These are phyloP conservation scores for Extremus antarcticus DNA, from an alignment of 495 filamentous ascomycete genomes.

Conservation along the genomic window DNA sequence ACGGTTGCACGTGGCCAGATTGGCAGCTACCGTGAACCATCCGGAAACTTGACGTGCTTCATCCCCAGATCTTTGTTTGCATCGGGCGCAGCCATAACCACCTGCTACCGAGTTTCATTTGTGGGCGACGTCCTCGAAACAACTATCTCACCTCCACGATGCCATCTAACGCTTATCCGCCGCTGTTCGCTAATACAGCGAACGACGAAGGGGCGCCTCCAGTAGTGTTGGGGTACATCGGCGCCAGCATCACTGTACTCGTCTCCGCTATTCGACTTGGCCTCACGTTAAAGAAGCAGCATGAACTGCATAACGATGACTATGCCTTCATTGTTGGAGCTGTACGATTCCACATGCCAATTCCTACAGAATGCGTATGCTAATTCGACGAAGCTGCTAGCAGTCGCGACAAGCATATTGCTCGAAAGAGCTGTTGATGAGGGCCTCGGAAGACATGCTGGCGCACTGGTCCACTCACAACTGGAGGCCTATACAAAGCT, in stretches of 20 bases:
- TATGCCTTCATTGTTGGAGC: neutral
- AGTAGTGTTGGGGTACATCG: neutral
- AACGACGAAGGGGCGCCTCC: neutral
- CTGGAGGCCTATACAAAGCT: neutral
- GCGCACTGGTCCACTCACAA: neutral
- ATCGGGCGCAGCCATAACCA: too few relatives aligned
- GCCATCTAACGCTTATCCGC: conserved; percentile 1
- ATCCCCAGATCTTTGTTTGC: too few relatives aligned
- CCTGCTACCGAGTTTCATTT: too few relatives aligned
- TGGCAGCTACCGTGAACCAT: too few relatives aligned
- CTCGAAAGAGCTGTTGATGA: conserved; percentile 4
- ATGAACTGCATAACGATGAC: conserved; percentile 1
- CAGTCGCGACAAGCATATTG: neutral
- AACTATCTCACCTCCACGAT: neutral
- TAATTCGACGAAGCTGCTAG: neutral
- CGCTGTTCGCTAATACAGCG: neutral
- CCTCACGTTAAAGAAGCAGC: conserved; percentile 2
- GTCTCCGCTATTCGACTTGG: neutral
- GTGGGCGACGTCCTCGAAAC: too few relatives aligned
- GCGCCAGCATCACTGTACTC: conserved; percentile 2
- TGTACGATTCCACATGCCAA: neutral
- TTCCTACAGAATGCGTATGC: neutral
- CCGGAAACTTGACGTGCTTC: too few relatives aligned
- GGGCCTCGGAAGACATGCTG: conserved; percentile 4
- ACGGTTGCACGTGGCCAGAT: too few relatives aligned